Evolutionary conservation across 129 eudicot genomes (phyloP).

Genomic region (Arctium minus): DNA sequence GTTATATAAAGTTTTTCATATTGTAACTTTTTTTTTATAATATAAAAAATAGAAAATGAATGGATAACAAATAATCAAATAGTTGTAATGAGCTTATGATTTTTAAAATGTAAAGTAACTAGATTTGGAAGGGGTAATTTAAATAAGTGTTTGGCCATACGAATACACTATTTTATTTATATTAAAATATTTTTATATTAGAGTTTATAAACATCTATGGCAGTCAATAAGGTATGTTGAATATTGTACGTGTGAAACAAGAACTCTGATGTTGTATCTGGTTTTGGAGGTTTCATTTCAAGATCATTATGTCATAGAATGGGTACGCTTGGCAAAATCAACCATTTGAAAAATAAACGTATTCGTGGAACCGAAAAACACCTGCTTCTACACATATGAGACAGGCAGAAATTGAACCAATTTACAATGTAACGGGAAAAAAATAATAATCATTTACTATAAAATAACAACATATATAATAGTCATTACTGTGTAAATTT

Average conservation of each 20-base stretch:
- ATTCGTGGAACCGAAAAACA: no score
- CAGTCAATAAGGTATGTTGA: not conserved
- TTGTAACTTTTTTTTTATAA: not conserved
- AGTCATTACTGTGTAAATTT: not conserved
- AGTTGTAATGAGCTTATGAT: not conserved
- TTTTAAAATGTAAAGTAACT: not conserved
- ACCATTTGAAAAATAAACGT: no score
- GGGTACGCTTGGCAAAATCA: no score
- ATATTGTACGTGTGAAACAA: not conserved
- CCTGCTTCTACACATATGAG: no score
- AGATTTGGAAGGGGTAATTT: no score
- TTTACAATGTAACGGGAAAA: not conserved
- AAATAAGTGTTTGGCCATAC: no score
- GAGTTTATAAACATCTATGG: not conserved
- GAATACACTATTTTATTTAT: not conserved
- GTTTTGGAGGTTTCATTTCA: not conserved
- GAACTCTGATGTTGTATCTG: not conserved
- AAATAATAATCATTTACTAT: no score
- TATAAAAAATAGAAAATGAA: no score
- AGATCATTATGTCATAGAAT: not conserved
- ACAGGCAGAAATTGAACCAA: not conserved
- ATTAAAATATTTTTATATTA: no score
- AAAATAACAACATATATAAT: no score
- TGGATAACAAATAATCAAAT: not conserved
- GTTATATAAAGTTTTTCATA: not conserved